Evolutionary conservation across 306 rosid genomes (phyloP).

Genomic region (Quercus mongolica): DNA sequence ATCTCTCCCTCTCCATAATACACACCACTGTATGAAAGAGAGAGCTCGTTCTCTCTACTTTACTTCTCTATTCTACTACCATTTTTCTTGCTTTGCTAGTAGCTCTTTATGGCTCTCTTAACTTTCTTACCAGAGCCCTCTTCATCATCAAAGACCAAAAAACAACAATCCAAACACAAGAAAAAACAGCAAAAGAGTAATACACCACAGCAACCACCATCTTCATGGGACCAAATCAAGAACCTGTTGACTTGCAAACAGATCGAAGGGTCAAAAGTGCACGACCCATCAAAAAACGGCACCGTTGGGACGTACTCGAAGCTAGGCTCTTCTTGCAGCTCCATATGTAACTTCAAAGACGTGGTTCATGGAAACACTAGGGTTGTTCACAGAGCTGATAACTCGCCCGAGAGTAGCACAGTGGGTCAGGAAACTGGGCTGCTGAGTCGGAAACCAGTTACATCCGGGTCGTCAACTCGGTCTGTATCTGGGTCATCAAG

Average conservation of each 20-base stretch:
- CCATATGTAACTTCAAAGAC: slow-evolving; percentile 88
- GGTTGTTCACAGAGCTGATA: slow-evolving; percentile 76
- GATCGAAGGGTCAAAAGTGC: slow-evolving; percentile 72
- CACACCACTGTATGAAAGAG: slow-evolving; percentile 6
- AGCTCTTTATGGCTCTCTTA: slow-evolving; percentile 55
- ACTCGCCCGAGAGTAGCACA: slow-evolving; percentile 88
- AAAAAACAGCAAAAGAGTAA: slow-evolving; percentile 28
- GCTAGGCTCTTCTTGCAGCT: slow-evolving; percentile 85
- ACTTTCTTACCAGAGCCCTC: slow-evolving; percentile 47
- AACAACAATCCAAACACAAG: slow-evolving; percentile 30
- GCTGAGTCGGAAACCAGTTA: slow-evolving; percentile 44
- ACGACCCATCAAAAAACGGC: slow-evolving; percentile 56
- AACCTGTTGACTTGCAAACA: slow-evolving; percentile 83
- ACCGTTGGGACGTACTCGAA: slow-evolving; percentile 42
- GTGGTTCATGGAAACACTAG: slow-evolving; percentile 82
- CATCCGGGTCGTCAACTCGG: slow-evolving; percentile 31
- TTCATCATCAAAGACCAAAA: slow-evolving; percentile 26
- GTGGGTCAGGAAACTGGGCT: slow-evolving; percentile 72
- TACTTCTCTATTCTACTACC: neutral
- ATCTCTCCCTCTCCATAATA: neutral
- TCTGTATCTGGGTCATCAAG: slow-evolving; percentile 32
- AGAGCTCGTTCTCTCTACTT: neutral
- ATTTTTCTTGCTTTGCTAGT: neutral
- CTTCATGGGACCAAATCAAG: slow-evolving; percentile 96
- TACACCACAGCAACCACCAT: slow-evolving; percentile 14